Evolutionary conservation across 2,329 filamentous ascomycete species (phyloP).

Genomic region (Neonectria ditissima): DNA sequence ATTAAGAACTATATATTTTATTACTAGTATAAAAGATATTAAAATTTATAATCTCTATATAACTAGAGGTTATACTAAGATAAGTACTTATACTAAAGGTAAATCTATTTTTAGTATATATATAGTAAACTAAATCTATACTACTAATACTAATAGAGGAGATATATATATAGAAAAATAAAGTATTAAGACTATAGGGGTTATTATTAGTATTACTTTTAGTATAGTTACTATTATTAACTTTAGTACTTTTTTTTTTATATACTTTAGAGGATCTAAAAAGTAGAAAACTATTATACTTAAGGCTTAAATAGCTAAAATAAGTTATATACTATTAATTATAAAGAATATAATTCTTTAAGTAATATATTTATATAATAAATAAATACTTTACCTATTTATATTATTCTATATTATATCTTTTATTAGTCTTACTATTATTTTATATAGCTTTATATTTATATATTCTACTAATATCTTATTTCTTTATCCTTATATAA

Average conservation of each 20-base stretch:
- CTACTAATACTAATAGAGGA: not conserved
- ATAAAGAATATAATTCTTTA: no score
- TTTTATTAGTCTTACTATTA: no score
- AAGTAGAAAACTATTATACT: not conserved
- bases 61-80: not conserved
- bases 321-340: not conserved
- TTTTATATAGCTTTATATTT: no score
- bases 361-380: no score
- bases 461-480: no score
- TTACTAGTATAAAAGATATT: not conserved
- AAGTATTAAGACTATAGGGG: not conserved
- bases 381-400: no score
- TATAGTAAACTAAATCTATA: not conserved
- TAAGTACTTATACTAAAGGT: not conserved
- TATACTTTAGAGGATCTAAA: not conserved
- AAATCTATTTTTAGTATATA: not conserved
- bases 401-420: no score
- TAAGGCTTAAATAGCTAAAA: not conserved
- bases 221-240: not conserved
- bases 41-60: not conserved
- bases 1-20: not conserved
- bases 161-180: not conserved
- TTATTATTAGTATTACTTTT: not conserved
- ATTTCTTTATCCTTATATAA: no score
- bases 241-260: not conserved